Percentiles rank a stretch among this genome's conserved stretches.
Evolutionary conservation across 805 yeast genomes (phyloP).

Genomic region (Jamesozyma piceae): DNA sequence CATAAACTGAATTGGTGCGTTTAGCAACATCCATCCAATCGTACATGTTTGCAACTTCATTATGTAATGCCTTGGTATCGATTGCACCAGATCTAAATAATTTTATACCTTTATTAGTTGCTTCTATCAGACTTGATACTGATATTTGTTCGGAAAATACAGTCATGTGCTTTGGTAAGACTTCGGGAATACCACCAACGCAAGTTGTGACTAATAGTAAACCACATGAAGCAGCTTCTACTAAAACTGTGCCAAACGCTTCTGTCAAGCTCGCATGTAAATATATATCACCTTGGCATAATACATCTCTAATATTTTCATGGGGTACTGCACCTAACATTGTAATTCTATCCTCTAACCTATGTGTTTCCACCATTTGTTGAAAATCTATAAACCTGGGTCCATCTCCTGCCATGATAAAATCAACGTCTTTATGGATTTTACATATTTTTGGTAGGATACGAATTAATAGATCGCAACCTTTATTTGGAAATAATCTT

Average conservation of each 20-base stretch:
- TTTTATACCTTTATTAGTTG: conserved; percentile 62
- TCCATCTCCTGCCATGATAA: conserved; percentile 92
- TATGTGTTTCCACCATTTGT: conserved; percentile 84
- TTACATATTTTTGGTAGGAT: conserved; percentile 77
- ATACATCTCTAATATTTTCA: conserved; percentile 84
- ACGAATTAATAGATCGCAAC: conserved; percentile 80
- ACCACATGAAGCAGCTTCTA: conserved; percentile 97
- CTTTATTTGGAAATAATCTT: conserved; percentile 89
- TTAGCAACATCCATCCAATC: conserved; percentile 85
- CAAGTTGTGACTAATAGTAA: conserved; percentile 84
- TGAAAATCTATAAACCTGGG: conserved; percentile 90
- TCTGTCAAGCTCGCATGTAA: conserved; percentile 91
- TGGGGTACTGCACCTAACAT: conserved; percentile 82
- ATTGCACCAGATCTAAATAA: conserved; percentile 47
- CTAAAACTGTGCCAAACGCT: conserved; percentile 94
- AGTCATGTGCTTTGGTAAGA: conserved; percentile 86
- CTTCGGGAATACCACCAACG: conserved; percentile 98
- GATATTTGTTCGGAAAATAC: conserved; percentile 76
- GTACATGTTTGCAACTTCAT: conserved; percentile 70
- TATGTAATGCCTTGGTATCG: conserved; percentile 70
- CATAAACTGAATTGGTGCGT: conserved; percentile 77
- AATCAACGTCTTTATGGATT: conserved; percentile 52
- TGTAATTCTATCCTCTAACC: conserved; percentile 79
- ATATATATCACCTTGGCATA: conserved; percentile 90
- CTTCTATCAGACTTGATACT: conserved; percentile 67